Evolutionary conservation across 768 basidiomycete genomes (phyloP).

Genomic region (Solioccasus polychromus): DNA sequence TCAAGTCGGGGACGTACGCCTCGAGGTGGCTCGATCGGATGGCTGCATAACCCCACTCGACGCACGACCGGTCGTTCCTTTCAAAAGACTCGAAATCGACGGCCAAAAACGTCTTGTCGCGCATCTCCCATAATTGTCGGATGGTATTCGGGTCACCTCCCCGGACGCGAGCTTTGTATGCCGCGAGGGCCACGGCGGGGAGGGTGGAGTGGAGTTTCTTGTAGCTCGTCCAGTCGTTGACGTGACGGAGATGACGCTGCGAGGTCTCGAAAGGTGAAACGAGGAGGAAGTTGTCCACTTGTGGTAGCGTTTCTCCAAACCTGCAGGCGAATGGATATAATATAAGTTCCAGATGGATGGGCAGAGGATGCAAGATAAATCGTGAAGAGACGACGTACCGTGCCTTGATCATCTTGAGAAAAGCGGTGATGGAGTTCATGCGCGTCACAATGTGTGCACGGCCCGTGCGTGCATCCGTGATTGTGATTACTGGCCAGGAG

Average conservation of each 20-base stretch:
- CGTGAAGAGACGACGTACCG: constrained; percentile 39
- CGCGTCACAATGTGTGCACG: constrained; percentile 80
- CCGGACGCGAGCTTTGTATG: constrained; percentile 62
- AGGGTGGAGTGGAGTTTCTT: constrained; percentile 69
- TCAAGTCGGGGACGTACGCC: constrained; percentile 43
- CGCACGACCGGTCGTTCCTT: constrained; percentile 59
- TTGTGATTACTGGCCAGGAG: constrained; percentile 79
- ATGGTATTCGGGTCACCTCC: constrained; percentile 65
- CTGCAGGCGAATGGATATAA: constrained; percentile 22
- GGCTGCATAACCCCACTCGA: constrained; percentile 85
- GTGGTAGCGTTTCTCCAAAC: constrained; percentile 73
- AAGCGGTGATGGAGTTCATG: constrained; percentile 64
- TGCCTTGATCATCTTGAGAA: constrained; percentile 84
- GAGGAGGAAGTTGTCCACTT: constrained; percentile 68
- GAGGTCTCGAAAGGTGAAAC: constrained; percentile 67
- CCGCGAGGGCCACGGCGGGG: constrained; percentile 63
- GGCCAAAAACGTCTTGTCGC: constrained; percentile 72
- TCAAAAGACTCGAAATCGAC: constrained; percentile 77
- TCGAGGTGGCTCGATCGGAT: constrained; percentile 70
- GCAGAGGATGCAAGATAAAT: not conserved
- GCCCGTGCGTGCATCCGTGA: constrained; percentile 71
- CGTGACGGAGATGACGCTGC: constrained; percentile 65
- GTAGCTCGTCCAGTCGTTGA: constrained; percentile 66
- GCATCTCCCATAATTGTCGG: constrained; percentile 61
- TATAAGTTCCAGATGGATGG: not conserved